phyloP scores from a whole-genome alignment of 1,139 yeast species.

The Saccharomyces hybrid region DNA sequence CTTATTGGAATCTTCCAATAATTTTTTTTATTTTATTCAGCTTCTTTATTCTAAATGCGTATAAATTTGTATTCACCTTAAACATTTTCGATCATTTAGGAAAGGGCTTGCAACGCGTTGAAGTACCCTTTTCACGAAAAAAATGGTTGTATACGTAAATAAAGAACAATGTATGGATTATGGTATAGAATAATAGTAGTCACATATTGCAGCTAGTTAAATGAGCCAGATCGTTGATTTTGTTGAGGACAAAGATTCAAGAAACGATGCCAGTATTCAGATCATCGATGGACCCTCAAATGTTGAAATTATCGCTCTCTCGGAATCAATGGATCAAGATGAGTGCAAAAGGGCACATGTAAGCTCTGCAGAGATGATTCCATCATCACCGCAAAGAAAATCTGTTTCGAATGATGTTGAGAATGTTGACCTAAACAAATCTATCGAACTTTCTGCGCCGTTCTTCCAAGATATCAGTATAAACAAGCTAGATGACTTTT shows the following conservation, averaged over 20 bases:
- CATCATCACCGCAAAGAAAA: neutral
- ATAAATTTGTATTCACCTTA: neutral
- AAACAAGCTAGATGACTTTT: slow-evolving; percentile 1
- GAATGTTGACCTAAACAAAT: slow-evolving; percentile 3
- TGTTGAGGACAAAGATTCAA: slow-evolving; percentile 3
- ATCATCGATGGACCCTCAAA: neutral
- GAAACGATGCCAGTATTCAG: slow-evolving; percentile 2
- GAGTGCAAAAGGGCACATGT: neutral
- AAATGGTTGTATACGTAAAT: neutral
- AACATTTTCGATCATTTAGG: neutral
- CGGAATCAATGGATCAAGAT: neutral
- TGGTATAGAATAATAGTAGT: neutral
- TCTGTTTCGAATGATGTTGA: neutral
- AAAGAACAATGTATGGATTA: neutral
- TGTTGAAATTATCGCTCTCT: neutral
- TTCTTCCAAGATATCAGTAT: slow-evolving; percentile 8
- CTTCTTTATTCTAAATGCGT: neutral
- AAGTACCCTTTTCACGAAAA: neutral
- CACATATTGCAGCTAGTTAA: neutral
- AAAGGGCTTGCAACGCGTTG: neutral
- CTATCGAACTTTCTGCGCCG: slow-evolving; percentile 8
- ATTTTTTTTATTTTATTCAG: slow-evolving; percentile 3
- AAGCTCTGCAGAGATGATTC: neutral
- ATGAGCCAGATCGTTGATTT: neutral
- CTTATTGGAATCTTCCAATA: slow-evolving; percentile 11